Percentiles rank a stretch among this genome's conserved stretches.
Evolutionary conservation across 2,329 filamentous ascomycete genomes (phyloP).

Genomic region (Sporothrix phasma): DNA sequence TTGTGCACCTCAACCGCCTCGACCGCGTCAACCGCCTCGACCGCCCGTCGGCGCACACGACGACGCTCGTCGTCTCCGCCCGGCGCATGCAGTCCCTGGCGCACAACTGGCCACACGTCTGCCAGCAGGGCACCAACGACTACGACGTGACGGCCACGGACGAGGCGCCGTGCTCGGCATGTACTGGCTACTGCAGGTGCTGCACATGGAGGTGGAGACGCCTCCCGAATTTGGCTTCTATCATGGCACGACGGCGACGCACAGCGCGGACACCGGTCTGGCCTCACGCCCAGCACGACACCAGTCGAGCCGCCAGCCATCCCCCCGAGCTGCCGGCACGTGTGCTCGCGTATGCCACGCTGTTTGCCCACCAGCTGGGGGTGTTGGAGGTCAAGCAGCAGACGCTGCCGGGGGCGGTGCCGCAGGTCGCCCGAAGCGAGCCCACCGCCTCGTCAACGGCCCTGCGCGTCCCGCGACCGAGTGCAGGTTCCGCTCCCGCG

Average conservation of each 20-base stretch:
- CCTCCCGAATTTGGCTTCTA: background rate
- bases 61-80: constrained; percentile 29
- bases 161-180: constrained; percentile 13
- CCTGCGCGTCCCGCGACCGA: background rate
- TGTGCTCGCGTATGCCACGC: constrained; percentile 13
- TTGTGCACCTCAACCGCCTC: constrained; percentile 1
- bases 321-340: constrained; percentile 13
- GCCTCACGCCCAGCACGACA: background rate
- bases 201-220: constrained; percentile 10
- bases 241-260: background rate
- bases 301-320: background rate
- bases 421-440: background rate
- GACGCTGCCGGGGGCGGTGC: background rate
- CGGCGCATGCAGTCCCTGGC: constrained; percentile 18
- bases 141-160: constrained; percentile 11
- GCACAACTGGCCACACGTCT: constrained; percentile 8
- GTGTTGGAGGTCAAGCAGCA: background rate
- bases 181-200: constrained; percentile 16
- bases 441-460: background rate
- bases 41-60: constrained; percentile 26
- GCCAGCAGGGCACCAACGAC: constrained; percentile 6
- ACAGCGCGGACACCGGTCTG: background rate
- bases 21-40: constrained; percentile 12
- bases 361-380: constrained; percentile 16
- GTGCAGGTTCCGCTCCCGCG: background rate